Conservation (phyloP, 495 filamentous ascomycete species). For the Talaromyces ruber region DNA sequence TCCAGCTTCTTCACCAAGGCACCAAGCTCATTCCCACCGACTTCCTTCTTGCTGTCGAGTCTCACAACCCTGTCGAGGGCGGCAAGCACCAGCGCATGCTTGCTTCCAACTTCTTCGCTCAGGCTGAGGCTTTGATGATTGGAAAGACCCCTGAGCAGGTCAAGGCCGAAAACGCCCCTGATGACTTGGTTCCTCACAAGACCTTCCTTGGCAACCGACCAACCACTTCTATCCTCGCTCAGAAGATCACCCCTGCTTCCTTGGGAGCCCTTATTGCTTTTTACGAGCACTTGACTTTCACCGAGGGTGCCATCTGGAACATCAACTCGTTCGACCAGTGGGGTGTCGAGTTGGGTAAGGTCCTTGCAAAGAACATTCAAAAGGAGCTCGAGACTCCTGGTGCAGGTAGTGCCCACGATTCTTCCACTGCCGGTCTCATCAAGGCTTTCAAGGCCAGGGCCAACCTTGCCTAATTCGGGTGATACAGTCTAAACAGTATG, state of each 20-base stretch:
- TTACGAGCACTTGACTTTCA: slow-evolving; percentile 98
- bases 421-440: slow-evolving; percentile 80
- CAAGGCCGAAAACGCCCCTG: slow-evolving; percentile 76
- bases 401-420: slow-evolving; percentile 65
- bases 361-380: slow-evolving; percentile 84
- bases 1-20: slow-evolving; percentile 97
- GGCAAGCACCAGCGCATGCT: slow-evolving; percentile 98
- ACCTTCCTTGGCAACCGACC: slow-evolving; percentile 97
- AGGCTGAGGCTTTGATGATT: slow-evolving; percentile 97
- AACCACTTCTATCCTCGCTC: slow-evolving; percentile 87
- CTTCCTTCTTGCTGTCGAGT: slow-evolving; percentile 92
- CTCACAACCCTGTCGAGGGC: slow-evolving; percentile 87
- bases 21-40: slow-evolving; percentile 98
- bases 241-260: slow-evolving; percentile 89
- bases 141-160: slow-evolving; percentile 91
- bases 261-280: slow-evolving; percentile 94
- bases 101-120: slow-evolving; percentile 96
- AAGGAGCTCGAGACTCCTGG: slow-evolving; percentile 67
- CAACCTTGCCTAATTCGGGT: slow-evolving; percentile 27
- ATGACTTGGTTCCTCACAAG: slow-evolving; percentile 90
- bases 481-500: background rate
- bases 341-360: slow-evolving; percentile 98
- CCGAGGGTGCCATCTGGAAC: slow-evolving; percentile 95
- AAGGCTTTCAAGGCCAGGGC: slow-evolving; percentile 74
- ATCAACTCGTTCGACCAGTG: slow-evolving; percentile 99